phyloP scores from a whole-genome alignment of 345 rosid species.

The Salix exigua region DNA sequence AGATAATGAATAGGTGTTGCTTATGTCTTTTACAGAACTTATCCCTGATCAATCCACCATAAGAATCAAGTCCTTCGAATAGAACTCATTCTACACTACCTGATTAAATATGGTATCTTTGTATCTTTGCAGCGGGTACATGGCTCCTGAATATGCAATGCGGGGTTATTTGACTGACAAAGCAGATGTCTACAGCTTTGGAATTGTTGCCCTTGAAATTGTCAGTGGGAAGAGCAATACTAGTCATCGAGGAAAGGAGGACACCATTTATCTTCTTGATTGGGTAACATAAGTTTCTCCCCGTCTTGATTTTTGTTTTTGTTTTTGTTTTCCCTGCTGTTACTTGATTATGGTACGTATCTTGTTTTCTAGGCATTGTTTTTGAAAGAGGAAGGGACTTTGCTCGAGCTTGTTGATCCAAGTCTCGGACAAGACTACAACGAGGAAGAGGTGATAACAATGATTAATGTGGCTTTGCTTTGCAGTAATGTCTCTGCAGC shows the following conservation, averaged over 20 bases:
- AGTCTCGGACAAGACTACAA: conserved; percentile 4
- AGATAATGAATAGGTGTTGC: too few relatives aligned
- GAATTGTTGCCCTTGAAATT: conserved; percentile 46
- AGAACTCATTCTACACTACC: too few relatives aligned
- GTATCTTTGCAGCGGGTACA: conserved; percentile 38
- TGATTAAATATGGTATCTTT: too few relatives aligned
- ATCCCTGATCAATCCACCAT: too few relatives aligned
- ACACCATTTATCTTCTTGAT: conserved; percentile 43
- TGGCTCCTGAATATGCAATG: conserved; percentile 57
- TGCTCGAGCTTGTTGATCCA: conserved; percentile 18
- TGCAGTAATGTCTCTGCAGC: conserved; percentile 14
- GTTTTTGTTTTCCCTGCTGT: too few relatives aligned
- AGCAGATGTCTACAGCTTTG: conserved; percentile 58
- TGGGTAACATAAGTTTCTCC: conserved; percentile 27
- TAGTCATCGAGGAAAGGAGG: conserved; percentile 22
- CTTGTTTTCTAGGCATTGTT: conserved; percentile 10
- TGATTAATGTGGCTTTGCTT: conserved; percentile 12
- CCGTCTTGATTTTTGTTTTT: too few relatives aligned
- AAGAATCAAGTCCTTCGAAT: too few relatives aligned
- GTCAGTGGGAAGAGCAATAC: conserved; percentile 36
- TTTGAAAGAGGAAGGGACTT: conserved; percentile 5
- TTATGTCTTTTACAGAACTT: too few relatives aligned
- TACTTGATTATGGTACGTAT: neutral
- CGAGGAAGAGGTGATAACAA: conserved; percentile 9
- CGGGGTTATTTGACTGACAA: conserved; percentile 48